These are phyloP conservation scores for Ordospora colligata DNA, from an alignment of 371 early-diverging fungal species.

Conservation along the genomic window DNA sequence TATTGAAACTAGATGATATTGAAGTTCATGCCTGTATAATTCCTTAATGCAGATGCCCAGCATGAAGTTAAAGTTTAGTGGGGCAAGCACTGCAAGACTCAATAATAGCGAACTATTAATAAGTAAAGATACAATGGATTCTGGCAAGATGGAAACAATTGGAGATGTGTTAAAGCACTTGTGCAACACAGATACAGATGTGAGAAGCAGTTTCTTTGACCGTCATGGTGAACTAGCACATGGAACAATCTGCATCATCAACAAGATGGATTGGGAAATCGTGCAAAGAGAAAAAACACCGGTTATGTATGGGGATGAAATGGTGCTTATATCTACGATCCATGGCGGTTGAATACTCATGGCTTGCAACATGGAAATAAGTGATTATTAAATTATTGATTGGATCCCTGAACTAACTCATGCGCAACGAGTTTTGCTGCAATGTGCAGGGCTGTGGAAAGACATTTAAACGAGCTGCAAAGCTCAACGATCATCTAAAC, in stretches of 20 bases:
- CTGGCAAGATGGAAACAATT: not conserved
- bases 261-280: constrained; percentile 44
- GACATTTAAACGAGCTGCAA: constrained; percentile 14
- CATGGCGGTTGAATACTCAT: constrained; percentile 35
- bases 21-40: not conserved
- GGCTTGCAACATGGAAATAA: no score
- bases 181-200: not conserved
- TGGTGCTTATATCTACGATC: constrained; percentile 38
- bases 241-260: constrained; percentile 36
- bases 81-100: constrained; percentile 7
- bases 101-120: constrained; percentile 15
- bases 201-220: constrained; percentile 13
- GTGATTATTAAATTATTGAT: constrained; percentile 4
- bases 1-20: no score
- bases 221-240: constrained; percentile 6
- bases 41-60: not conserved
- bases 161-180: constrained; percentile 23
- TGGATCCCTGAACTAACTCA: not conserved
- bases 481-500: constrained; percentile 38
- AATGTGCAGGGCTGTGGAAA: constrained; percentile 31
- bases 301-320: not conserved
- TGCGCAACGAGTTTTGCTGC: constrained; percentile 4
- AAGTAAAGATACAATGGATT: not conserved
- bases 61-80: constrained; percentile 38
- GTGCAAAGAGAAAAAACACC: constrained; percentile 3